Base-by-base conservation (phyloP, 129 eudicot genomes). In the Arctium lappa region DNA sequence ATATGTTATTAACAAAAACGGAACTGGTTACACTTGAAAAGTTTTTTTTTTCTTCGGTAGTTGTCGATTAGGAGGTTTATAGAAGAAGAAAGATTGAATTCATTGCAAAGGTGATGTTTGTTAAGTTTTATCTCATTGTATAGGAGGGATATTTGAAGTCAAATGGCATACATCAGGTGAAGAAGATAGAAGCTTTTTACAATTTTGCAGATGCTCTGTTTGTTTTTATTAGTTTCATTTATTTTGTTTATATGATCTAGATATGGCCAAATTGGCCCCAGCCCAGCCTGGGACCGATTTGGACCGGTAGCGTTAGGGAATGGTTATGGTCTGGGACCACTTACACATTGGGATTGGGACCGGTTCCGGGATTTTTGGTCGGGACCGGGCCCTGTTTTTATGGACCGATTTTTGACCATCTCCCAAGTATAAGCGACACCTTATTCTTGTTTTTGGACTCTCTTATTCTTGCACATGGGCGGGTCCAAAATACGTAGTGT, bases 111-210 rank as follows among this genome's bases (percentile, higher is more conserved):
- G 44, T 66, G 69, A 34, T 66, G 18, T 39, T 83, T 83, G 69
- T 77, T 5, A 75, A 79, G 84, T 79, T 72, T 84, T 32, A 56
- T 72, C 83, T 78, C 83, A 15, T 62, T 84, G 87, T 84, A 84
- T 84, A 84, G 87, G 81, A 84, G 80, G 81, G 27, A 46, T 69
- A 48, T 68, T 75, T 75, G 70, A 40, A 82, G 53, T 66, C 81
- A 82, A 74, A 34, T 85, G 81, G 56, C 77, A 34, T 79, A 79
- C 76, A 84, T 62, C 50, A 84, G 74, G 82, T 77, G 31, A 77
- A 84, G 84, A 84, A 60, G 80, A 79, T 66, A 46, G 76, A 66
- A 79, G 80, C 44, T 85, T 85, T 69, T 66, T 79, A 75, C 32
- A 74, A 2, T 74, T n/a, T 74, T 72, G 36, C 32, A 31, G 32